A percentile compares a stretch with the other conserved stretches of the same genome.
Conservation (phyloP, 2,329 filamentous ascomycete species). For the Monilinia fructicola region DNA sequence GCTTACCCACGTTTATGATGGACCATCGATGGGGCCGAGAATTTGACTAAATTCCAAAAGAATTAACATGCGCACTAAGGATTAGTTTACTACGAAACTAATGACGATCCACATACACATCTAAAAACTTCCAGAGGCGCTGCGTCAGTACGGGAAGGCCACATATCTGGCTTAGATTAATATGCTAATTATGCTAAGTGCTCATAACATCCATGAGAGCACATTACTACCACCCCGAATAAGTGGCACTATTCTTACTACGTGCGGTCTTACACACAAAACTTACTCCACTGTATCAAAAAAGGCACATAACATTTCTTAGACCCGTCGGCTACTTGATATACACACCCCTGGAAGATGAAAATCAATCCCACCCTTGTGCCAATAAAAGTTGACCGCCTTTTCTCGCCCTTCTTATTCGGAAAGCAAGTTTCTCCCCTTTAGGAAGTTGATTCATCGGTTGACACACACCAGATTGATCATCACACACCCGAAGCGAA, state of each 20-base stretch:
- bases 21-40: slow-evolving; percentile 19
- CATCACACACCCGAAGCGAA: slow-evolving; percentile 30
- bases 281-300: slow-evolving; percentile 13
- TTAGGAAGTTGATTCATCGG: slow-evolving; percentile 21
- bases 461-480: slow-evolving; percentile 32
- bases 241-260: slow-evolving; percentile 1
- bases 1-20: slow-evolving; percentile 16
- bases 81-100: slow-evolving; percentile 5
- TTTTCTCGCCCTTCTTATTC: slow-evolving; percentile 14
- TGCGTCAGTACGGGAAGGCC: slow-evolving; percentile 9
- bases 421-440: slow-evolving; percentile 21
- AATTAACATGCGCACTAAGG: slow-evolving; percentile 12
- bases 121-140: slow-evolving; percentile 12
- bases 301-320: slow-evolving; percentile 17
- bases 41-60: slow-evolving; percentile 20
- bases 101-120: slow-evolving; percentile 4
- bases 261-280: slow-evolving; percentile 1
- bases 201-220: slow-evolving; percentile 11
- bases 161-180: slow-evolving; percentile 20
- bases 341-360: slow-evolving; percentile 16
- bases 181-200: slow-evolving; percentile 11
- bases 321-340: slow-evolving; percentile 22
- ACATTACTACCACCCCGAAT: neutral
- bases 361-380: slow-evolving; percentile 22
- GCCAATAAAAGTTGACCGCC: slow-evolving; percentile 20